Evolutionary conservation across 805 yeast genomes (phyloP).

Genomic region (Teunomyces panamensis): DNA sequence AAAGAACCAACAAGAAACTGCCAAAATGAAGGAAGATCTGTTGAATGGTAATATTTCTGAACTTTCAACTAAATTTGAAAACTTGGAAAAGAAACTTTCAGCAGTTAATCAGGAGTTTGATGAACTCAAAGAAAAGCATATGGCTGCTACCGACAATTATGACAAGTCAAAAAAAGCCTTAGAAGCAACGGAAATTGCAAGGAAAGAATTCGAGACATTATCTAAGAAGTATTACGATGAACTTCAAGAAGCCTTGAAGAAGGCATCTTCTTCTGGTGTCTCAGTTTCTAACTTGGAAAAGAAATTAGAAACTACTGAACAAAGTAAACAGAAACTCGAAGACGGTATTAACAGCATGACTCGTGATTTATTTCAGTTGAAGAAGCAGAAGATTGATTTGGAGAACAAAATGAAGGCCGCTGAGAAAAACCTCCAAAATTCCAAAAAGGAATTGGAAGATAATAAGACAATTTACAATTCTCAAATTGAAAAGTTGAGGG

Average conservation of each 20-base stretch:
- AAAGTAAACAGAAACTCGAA: slow-evolving; percentile 64
- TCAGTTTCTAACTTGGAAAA: slow-evolving; percentile 24
- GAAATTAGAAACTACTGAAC: slow-evolving; percentile 31
- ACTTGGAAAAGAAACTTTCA: slow-evolving; percentile 10
- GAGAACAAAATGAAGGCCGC: slow-evolving; percentile 41
- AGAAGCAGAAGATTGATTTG: slow-evolving; percentile 54
- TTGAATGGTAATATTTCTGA: slow-evolving; percentile 17
- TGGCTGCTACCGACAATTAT: slow-evolving; percentile 16
- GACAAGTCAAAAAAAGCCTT: slow-evolving; percentile 19
- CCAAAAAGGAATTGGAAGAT: slow-evolving; percentile 34
- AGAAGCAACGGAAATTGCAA: slow-evolving; percentile 20
- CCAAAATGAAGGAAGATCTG: slow-evolving; percentile 15
- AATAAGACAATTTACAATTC: slow-evolving; percentile 18
- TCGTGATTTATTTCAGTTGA: slow-evolving; percentile 68
- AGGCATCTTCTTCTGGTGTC: slow-evolving; percentile 21
- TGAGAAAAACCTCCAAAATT: slow-evolving; percentile 38
- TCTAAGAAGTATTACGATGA: slow-evolving; percentile 30
- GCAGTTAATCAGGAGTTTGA: slow-evolving; percentile 32
- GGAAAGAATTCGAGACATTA: slow-evolving; percentile 23
- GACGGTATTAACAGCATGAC: slow-evolving; percentile 90
- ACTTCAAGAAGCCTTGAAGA: slow-evolving; percentile 28
- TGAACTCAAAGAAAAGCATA: slow-evolving; percentile 18
- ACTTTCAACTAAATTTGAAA: slow-evolving; percentile 20
- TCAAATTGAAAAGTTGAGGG: slow-evolving; percentile 17
- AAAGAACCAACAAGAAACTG: slow-evolving; percentile 17